These are phyloP conservation scores for Globisporangium cylindrosporum DNA, from an alignment of 352 stramenopile species.

Conservation along the genomic window DNA sequence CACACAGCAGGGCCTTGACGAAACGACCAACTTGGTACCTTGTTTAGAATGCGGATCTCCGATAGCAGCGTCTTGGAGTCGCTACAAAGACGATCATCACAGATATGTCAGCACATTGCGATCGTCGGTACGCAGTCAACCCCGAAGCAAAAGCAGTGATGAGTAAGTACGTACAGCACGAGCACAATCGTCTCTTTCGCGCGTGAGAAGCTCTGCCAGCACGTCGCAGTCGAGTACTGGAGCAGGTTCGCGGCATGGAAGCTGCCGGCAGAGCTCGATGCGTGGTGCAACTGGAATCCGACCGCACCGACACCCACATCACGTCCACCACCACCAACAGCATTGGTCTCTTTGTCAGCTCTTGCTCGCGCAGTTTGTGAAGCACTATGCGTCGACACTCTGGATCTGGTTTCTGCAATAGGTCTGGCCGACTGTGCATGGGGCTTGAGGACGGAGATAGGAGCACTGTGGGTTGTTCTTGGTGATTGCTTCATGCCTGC, in stretches of 20 bases:
- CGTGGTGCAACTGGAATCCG: constrained; percentile 40
- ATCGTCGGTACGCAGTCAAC: background rate
- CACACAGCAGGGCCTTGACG: no score
- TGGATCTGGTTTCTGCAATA: background rate
- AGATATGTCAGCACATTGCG: background rate
- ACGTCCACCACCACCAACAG: background rate
- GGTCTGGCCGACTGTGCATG: background rate
- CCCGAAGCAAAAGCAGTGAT: background rate
- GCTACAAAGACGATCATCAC: constrained; percentile 17
- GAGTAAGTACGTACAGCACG: constrained; percentile 34
- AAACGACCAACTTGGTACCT: constrained; percentile 24
- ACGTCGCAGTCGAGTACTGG: constrained; percentile 50
- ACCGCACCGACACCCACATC: constrained; percentile 8
- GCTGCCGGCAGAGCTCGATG: constrained; percentile 28
- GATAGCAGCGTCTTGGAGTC: constrained; percentile 63
- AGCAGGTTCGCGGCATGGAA: constrained; percentile 37
- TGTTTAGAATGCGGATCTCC: constrained; percentile 73
- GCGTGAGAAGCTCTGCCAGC: constrained; percentile 63
- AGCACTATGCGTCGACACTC: background rate
- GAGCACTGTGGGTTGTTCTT: background rate
- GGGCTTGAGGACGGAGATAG: background rate
- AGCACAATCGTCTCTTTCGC: constrained; percentile 50
- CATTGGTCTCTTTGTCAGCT: no score
- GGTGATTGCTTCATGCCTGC: background rate
- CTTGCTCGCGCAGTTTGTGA: no score